Percentiles rank a stretch among this genome's conserved stretches.
Evolutionary conservation across 768 basidiomycete species (phyloP).

Genomic region (Termitomyces sp.): DNA sequence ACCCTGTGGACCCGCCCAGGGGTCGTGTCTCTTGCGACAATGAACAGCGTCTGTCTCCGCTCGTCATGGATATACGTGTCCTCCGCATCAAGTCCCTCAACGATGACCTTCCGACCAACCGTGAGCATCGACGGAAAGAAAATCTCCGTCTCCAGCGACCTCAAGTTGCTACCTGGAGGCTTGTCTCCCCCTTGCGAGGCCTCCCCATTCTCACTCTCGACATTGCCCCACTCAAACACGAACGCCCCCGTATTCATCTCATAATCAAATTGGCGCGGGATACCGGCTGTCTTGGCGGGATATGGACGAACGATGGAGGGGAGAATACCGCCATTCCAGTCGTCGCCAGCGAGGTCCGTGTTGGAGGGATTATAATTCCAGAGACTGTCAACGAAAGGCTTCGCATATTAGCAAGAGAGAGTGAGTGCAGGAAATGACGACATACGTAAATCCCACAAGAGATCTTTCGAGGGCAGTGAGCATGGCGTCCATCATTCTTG

Average conservation of each 20-base stretch:
- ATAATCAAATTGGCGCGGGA: slow-evolving; percentile 71
- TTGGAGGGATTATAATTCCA: slow-evolving; percentile 97
- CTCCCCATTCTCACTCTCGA: slow-evolving; percentile 13
- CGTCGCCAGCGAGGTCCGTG: slow-evolving; percentile 64
- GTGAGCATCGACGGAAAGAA: slow-evolving; percentile 69
- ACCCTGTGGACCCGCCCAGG: slow-evolving; percentile 49
- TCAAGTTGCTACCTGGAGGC: neutral
- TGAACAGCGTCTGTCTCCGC: slow-evolving; percentile 68
- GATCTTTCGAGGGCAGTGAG: slow-evolving; percentile 76
- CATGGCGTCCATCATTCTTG: slow-evolving; percentile 93
- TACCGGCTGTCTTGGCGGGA: slow-evolving; percentile 84
- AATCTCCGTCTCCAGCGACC: slow-evolving; percentile 74
- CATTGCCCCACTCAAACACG: slow-evolving; percentile 60
- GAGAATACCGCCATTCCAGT: slow-evolving; percentile 80
- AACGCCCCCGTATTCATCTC: slow-evolving; percentile 74
- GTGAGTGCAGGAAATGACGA: slow-evolving; percentile 11
- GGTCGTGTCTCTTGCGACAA: slow-evolving; percentile 42
- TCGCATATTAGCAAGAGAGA: neutral
- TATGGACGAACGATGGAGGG: slow-evolving; percentile 85
- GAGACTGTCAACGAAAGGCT: slow-evolving; percentile 43
- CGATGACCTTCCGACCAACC: slow-evolving; percentile 51
- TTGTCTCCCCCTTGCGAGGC: no score
- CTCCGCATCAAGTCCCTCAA: slow-evolving; percentile 48
- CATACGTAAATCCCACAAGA: slow-evolving; percentile 84
- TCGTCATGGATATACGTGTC: slow-evolving; percentile 61